A percentile compares a stretch with the other conserved stretches of the same genome.
Evolutionary conservation across 257 asterid species (phyloP).

Genomic region (Misopates orontium): DNA sequence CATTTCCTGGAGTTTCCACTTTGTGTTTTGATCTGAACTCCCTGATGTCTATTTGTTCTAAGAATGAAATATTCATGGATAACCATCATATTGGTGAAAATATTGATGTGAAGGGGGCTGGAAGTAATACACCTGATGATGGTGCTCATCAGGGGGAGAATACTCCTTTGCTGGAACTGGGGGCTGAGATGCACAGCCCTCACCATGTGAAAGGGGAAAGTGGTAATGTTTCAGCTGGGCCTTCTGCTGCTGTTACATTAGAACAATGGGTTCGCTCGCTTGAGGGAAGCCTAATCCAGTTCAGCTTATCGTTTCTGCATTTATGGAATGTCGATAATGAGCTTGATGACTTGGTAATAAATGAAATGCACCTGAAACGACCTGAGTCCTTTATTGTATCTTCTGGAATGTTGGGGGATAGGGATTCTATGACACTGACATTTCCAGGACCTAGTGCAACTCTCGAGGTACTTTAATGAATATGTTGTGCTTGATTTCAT

Average conservation of each 20-base stretch:
- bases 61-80: constrained; percentile 40
- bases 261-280: constrained; percentile 51
- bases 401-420: constrained; percentile 90
- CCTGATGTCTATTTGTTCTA: constrained; percentile 71
- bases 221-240: constrained; percentile 33
- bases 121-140: constrained; percentile 42
- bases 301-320: constrained; percentile 90
- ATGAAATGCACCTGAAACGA: constrained; percentile 80
- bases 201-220: constrained; percentile 33
- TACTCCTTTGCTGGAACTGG: constrained; percentile 38
- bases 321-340: constrained; percentile 83
- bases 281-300: constrained; percentile 71
- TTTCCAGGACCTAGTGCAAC: constrained; percentile 77
- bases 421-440: constrained; percentile 83
- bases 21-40: constrained; percentile 80
- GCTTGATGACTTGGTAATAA: constrained; percentile 73
- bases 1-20: constrained; percentile 84
- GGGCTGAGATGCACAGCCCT: constrained; percentile 40
- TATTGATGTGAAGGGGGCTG: constrained; percentile 38
- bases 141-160: constrained; percentile 33
- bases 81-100: constrained; percentile 37
- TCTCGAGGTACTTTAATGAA: constrained; percentile 63
- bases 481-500: constrained; percentile 23
- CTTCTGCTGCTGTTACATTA: constrained; percentile 36
- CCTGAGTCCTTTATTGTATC: constrained; percentile 70